Base-by-base conservation (phyloP, 2,329 filamentous ascomycete species). In the Pseudofabraea citricarpa region DNA sequence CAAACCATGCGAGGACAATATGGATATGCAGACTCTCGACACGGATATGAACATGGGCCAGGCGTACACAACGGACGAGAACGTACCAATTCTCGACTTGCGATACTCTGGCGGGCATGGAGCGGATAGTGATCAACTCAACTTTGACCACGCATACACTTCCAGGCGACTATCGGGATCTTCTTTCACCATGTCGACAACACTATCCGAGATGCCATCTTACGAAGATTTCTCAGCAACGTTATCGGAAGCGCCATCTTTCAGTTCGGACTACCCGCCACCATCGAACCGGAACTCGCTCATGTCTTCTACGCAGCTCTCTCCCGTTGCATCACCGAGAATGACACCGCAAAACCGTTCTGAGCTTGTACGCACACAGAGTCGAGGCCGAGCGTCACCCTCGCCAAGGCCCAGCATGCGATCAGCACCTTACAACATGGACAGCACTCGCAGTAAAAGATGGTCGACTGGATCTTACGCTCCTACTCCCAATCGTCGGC, bases 391-490 rank as follows among this genome's bases (percentile, higher is more conserved):
- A 31, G 82, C 83, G 10, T 87, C 85, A 36, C 83, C 84, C 27
- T 86, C 84, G 23, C 83, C 85, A 18, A 75, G 84, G 35, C 81
- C 79, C 23, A 80, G 74, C 43, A 72, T 83, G 58, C 77, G 85
- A 48, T 78, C 83, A 31, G 82, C 80, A 15, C 85, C 85, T 1
- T 89, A 89, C 65, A 82, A 70, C 40, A 72, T 87, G 40, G 84
- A 88, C 36, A 75, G 73, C 41, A 72, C 71, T 36, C 76, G 83
- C 49, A 80, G 74, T 59, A 88, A 89, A 70, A 74, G 85, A 52
- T 90, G 85, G 85, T 89, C 85, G 16, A 89, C 85, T 3, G 85
- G 84, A 12, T 87, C 83, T 3, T 87, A 83, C 47, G 81, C 75
- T 16, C 75, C 79, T 2, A 63, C 70, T 16, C 70, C 71, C 19